phyloP scores from a whole-genome alignment of 257 asterid genomes.

The Solanum pinnatisectum region DNA sequence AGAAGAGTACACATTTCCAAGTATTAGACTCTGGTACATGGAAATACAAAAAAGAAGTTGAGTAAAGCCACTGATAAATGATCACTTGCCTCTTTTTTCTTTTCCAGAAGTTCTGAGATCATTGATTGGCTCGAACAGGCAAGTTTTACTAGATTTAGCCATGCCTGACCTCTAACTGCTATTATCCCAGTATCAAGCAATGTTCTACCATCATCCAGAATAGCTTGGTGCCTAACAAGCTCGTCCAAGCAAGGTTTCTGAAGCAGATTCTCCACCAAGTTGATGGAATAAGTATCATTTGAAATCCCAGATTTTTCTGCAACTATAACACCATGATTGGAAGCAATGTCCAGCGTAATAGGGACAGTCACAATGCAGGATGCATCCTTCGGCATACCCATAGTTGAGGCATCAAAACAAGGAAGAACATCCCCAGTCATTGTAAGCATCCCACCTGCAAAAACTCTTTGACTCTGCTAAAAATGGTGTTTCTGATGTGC shows the following conservation, averaged over 20 bases:
- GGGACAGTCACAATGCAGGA: conserved; percentile 88
- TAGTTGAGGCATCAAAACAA: conserved; percentile 86
- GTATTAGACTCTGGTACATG: background rate
- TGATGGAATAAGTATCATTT: conserved; percentile 28
- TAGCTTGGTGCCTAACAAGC: conserved; percentile 61
- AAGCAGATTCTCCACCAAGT: conserved; percentile 73
- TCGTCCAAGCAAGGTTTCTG: conserved; percentile 83
- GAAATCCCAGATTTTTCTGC: conserved; percentile 44
- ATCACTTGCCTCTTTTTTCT: conserved; percentile 65
- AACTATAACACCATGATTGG: conserved; percentile 93
- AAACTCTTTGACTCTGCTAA: background rate
- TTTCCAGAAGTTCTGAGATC: conserved; percentile 64
- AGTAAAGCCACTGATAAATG: conserved; percentile 5
- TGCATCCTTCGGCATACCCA: conserved; percentile 83
- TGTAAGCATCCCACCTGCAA: conserved; percentile 80
- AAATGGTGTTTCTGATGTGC: background rate
- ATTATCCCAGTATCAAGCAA: conserved; percentile 94
- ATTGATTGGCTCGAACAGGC: conserved; percentile 61
- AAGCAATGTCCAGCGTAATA: conserved; percentile 83
- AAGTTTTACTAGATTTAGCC: conserved; percentile 75
- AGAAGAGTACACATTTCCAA: background rate
- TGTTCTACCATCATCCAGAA: conserved; percentile 85
- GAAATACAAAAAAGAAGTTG: background rate
- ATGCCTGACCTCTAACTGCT: conserved; percentile 88
- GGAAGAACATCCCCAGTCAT: conserved; percentile 99